Percentiles rank a stretch among this genome's conserved stretches.
phyloP scores from a whole-genome alignment of 2,329 filamentous ascomycete species.

The Lachnellula hyalina region DNA sequence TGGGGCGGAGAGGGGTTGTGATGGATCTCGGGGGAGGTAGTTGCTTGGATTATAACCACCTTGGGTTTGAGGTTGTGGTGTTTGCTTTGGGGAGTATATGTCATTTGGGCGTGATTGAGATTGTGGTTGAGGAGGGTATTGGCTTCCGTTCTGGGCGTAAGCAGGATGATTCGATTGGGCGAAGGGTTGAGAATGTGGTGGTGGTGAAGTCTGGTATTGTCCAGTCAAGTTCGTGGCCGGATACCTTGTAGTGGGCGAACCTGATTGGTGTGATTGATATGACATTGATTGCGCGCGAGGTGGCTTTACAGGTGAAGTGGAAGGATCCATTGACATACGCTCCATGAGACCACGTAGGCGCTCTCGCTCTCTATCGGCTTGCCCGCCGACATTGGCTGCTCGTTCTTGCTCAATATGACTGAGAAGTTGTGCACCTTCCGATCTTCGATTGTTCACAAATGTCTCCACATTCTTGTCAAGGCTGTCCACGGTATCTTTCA shows the following conservation, averaged over 20 bases:
- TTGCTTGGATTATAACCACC: slow-evolving; percentile 39
- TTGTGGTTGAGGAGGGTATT: slow-evolving; percentile 25
- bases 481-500: slow-evolving; percentile 90
- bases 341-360: slow-evolving; percentile 88
- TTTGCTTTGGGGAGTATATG: slow-evolving; percentile 47
- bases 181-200: slow-evolving; percentile 33
- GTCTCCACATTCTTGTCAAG: slow-evolving; percentile 93
- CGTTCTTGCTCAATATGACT: slow-evolving; percentile 58
- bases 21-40: slow-evolving; percentile 24
- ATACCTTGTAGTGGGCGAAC: slow-evolving; percentile 41
- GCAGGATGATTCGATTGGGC: slow-evolving; percentile 37
- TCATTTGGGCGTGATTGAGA: slow-evolving; percentile 33
- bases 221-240: slow-evolving; percentile 48
- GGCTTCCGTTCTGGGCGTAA: slow-evolving; percentile 35
- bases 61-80: slow-evolving; percentile 41
- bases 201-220: slow-evolving; percentile 55
- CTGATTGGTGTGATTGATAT: slow-evolving; percentile 23
- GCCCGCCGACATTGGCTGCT: slow-evolving; percentile 26
- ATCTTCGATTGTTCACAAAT: slow-evolving; percentile 90
- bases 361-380: slow-evolving; percentile 75
- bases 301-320: slow-evolving; percentile 39
- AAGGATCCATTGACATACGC: slow-evolving; percentile 80
- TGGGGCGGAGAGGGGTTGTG: slow-evolving; percentile 51
- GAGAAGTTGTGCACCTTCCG: slow-evolving; percentile 85
- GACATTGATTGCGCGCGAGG: slow-evolving; percentile 26